Evolutionary conservation across 371 early-diverging fungal species (phyloP).

Genomic region (Blastocladiella emersonii): DNA sequence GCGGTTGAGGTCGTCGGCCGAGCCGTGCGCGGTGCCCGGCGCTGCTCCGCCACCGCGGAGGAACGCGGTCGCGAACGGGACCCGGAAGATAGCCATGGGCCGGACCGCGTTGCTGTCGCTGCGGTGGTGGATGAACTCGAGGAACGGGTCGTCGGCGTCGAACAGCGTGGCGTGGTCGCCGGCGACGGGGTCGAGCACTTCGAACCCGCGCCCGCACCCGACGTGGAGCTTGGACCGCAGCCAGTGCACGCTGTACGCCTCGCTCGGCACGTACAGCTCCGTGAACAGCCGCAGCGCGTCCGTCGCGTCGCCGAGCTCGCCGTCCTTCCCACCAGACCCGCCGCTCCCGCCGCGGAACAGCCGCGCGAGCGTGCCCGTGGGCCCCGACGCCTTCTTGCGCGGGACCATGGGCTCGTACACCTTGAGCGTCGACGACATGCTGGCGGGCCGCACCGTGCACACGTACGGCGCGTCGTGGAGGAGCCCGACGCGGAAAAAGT

Average conservation of each 20-base stretch:
- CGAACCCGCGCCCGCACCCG: slow-evolving; percentile 76
- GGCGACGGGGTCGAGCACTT: slow-evolving; percentile 57
- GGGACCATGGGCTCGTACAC: slow-evolving; percentile 4
- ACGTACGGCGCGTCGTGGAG: slow-evolving; percentile 55
- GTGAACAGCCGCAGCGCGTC: slow-evolving; percentile 12
- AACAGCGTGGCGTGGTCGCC: slow-evolving; percentile 49
- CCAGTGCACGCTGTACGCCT: slow-evolving; percentile 61
- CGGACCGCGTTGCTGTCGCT: slow-evolving; percentile 21
- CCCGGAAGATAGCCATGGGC: slow-evolving; percentile 71
- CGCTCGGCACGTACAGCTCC: slow-evolving; percentile 82
- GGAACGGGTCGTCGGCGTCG: slow-evolving; percentile 62
- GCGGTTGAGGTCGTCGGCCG: too few species aligned
- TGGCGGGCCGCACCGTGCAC: slow-evolving; percentile 41
- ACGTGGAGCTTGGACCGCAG: slow-evolving; percentile 67
- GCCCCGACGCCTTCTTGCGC: not conserved
- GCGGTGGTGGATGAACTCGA: slow-evolving; percentile 65
- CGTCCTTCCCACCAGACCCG: not conserved
- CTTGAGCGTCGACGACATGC: slow-evolving; percentile 1
- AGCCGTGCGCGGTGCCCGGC: too few species aligned
- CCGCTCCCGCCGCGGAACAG: slow-evolving; percentile 10
- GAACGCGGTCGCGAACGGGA: too few species aligned
- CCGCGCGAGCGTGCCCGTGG: slow-evolving; percentile 8
- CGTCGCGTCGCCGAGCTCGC: too few species aligned
- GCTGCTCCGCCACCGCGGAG: too few species aligned
- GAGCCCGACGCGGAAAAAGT: slow-evolving; percentile 29